These are phyloP conservation scores for Amylocystis lapponica DNA, from an alignment of 768 basidiomycete genomes.

Conservation along the genomic window DNA sequence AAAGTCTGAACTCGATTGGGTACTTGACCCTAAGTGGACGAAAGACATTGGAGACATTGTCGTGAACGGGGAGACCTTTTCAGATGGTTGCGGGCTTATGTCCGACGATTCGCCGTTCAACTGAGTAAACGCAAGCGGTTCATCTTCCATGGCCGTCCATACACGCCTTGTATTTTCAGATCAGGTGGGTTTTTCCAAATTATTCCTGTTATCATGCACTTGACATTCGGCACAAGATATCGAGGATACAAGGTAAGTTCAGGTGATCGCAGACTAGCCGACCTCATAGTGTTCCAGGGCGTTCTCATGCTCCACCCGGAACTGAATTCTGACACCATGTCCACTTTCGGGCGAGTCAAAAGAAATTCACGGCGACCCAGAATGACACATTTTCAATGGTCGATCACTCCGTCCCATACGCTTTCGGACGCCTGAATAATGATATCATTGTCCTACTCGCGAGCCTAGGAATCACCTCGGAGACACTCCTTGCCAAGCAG, in stretches of 20 bases:
- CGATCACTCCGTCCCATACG: slow-evolving; percentile 54
- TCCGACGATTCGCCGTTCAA: slow-evolving; percentile 43
- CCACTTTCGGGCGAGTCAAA: slow-evolving; percentile 65
- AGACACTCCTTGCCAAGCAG: slow-evolving; percentile 50
- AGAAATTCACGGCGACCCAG: slow-evolving; percentile 53
- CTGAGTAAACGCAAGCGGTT: slow-evolving; percentile 50
- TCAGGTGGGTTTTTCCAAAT: slow-evolving; percentile 35
- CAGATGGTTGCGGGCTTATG: slow-evolving; percentile 67
- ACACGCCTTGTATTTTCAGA: slow-evolving; percentile 62
- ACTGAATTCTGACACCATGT: slow-evolving; percentile 46
- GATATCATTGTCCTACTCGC: slow-evolving; percentile 63
- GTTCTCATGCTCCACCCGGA: slow-evolving; percentile 62
- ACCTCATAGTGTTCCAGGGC: slow-evolving; percentile 26
- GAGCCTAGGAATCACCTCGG: slow-evolving; percentile 54
- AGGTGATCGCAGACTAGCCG: neutral
- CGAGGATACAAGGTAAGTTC: slow-evolving; percentile 49
- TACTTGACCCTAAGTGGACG: slow-evolving; percentile 41
- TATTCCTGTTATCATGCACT: neutral
- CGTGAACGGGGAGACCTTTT: slow-evolving; percentile 52
- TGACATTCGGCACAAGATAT: slow-evolving; percentile 36
- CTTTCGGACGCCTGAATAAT: slow-evolving; percentile 64
- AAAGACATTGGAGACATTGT: slow-evolving; percentile 57
- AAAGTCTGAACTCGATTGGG: slow-evolving; percentile 53
- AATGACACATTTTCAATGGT: slow-evolving; percentile 65
- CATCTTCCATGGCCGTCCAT: slow-evolving; percentile 47